These are phyloP conservation scores for Bidens hawaiensis DNA, from an alignment of 140 eudicot genomes.

Conservation along the genomic window DNA sequence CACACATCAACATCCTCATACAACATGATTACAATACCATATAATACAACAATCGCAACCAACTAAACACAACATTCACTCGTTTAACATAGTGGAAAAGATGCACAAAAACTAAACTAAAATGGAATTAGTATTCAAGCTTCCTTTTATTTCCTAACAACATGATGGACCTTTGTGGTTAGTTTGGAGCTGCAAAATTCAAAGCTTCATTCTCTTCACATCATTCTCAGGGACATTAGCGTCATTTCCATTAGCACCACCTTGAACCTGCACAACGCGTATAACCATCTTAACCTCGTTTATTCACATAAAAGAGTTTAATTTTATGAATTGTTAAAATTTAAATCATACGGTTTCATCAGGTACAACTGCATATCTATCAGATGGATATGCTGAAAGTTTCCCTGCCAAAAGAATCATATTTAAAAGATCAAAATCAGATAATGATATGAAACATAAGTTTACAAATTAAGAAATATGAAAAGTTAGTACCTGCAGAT, in stretches of 20 bases:
- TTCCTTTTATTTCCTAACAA: slow-evolving; percentile 4
- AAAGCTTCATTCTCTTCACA: slow-evolving; percentile 63
- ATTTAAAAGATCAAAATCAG: too few species aligned
- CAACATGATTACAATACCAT: slow-evolving; percentile 12
- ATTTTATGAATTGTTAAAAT: background rate
- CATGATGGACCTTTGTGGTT: slow-evolving; percentile 15
- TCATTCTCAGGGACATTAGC: slow-evolving; percentile 73
- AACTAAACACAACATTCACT: slow-evolving; percentile 9
- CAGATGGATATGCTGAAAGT: too few species aligned
- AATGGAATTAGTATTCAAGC: slow-evolving; percentile 4
- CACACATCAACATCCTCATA: slow-evolving; percentile 8
- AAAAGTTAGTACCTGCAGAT: too few species aligned
- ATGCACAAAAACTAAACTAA: slow-evolving; percentile 16
- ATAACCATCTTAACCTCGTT: background rate
- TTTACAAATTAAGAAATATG: too few species aligned
- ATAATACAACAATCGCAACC: slow-evolving; percentile 8
- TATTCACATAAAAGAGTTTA: background rate
- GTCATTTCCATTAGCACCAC: slow-evolving; percentile 44
- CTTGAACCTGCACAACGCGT: slow-evolving; percentile 35
- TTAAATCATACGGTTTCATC: too few species aligned
- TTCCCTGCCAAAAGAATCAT: too few species aligned
- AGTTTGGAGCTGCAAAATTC: slow-evolving; percentile 27
- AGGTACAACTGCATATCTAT: too few species aligned
- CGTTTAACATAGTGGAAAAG: slow-evolving; percentile 12
- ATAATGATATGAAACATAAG: too few species aligned